These are phyloP conservation scores for Aegilops longissima DNA, from an alignment of 176 grass and related monocot genomes.

Conservation along the genomic window DNA sequence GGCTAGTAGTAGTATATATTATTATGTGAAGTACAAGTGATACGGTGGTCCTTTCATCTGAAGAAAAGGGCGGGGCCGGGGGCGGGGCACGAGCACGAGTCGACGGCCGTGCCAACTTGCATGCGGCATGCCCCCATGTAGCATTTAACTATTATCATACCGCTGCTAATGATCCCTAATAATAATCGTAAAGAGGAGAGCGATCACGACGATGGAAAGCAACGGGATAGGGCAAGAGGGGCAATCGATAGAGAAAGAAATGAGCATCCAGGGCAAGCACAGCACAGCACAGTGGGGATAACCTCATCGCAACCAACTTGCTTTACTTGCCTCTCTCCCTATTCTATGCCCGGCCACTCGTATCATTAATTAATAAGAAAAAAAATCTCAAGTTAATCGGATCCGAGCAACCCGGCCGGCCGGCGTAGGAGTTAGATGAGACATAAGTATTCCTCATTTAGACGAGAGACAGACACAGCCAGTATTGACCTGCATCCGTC, in stretches of 20 bases:
- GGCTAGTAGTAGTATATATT: background rate
- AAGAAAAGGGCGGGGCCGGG: slow-evolving; percentile 19
- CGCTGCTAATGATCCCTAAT: background rate
- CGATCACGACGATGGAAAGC: slow-evolving; percentile 22
- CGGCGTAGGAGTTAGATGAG: too few relatives aligned
- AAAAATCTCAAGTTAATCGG: background rate
- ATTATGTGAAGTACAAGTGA: slow-evolving; percentile 13
- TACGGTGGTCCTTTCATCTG: slow-evolving; percentile 28
- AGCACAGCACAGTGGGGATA: slow-evolving; percentile 13
- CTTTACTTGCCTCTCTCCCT: slow-evolving; percentile 3
- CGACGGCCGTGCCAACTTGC: slow-evolving; percentile 49
- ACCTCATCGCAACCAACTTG: slow-evolving; percentile 55
- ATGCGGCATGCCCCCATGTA: background rate
- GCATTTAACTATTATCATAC: background rate
- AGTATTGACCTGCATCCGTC: background rate
- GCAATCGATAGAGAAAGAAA: slow-evolving; percentile 29
- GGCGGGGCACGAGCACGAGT: slow-evolving; percentile 27
- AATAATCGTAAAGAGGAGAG: slow-evolving; percentile 2
- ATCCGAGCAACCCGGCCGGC: background rate
- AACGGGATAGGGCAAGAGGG: background rate
- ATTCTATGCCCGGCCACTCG: background rate
- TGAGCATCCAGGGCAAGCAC: slow-evolving; percentile 29
- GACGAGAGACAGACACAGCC: too few relatives aligned
- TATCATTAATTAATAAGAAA: background rate
- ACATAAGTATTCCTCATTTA: too few relatives aligned